Conservation (phyloP, 1,284 basidiomycete genomes). For the Ustilago cynodontis region DNA sequence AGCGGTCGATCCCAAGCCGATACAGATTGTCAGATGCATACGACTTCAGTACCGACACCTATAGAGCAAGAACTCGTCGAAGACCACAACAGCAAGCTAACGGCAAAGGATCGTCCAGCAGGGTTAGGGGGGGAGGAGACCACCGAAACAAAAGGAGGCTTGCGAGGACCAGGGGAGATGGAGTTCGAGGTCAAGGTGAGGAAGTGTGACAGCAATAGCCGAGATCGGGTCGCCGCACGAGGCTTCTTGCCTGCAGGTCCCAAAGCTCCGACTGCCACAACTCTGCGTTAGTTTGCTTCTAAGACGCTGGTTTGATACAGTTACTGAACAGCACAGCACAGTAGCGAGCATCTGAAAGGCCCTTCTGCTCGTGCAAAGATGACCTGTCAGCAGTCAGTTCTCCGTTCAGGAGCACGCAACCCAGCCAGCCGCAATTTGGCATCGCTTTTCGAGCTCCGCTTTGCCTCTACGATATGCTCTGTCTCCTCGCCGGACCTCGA, state of each 20-base stretch:
- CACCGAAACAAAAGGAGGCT: background rate
- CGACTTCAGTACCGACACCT: background rate
- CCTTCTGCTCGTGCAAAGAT: background rate
- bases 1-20: background rate
- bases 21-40: background rate
- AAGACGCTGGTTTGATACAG: no score
- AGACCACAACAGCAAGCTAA: background rate
- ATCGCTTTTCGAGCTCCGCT: conserved; percentile 1
- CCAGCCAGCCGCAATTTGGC: background rate
- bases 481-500: background rate
- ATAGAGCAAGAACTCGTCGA: background rate
- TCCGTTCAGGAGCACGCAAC: background rate
- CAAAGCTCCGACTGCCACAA: conserved; percentile 1
- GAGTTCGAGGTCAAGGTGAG: background rate
- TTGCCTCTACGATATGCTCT: background rate
- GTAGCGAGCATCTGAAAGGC: no score
- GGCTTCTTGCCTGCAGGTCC: conserved; percentile 12
- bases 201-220: conserved; percentile 2
- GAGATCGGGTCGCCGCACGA: conserved; percentile 27
- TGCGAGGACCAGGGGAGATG: background rate
- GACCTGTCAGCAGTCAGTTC: background rate
- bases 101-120: background rate
- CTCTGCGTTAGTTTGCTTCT: background rate
- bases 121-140: background rate
- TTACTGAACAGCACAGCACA: no score